Evolutionary conservation across 208 protist genomes (phyloP).

Genomic region (Trypanosoma rangeli): DNA sequence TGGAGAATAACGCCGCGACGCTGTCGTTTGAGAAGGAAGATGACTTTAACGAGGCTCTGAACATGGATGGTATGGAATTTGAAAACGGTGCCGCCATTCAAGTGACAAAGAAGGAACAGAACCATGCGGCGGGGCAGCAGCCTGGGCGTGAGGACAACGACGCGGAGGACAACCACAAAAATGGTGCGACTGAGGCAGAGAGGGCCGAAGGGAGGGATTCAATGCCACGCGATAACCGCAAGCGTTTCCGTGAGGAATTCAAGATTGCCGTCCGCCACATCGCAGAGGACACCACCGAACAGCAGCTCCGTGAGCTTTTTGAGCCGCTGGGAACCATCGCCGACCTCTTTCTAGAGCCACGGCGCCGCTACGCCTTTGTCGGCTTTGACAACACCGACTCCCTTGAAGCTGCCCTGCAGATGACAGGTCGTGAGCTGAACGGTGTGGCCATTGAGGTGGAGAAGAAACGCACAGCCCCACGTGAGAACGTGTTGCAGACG

Average conservation of each 20-base stretch:
- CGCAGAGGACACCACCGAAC: conserved; percentile 28
- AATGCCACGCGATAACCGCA: conserved; percentile 14
- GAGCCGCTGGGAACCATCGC: conserved; percentile 38
- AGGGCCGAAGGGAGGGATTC: conserved; percentile 28
- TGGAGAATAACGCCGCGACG: conserved; percentile 28
- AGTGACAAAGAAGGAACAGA: conserved; percentile 18
- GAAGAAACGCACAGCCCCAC: conserved; percentile 27
- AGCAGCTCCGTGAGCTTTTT: conserved; percentile 55
- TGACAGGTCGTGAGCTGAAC: conserved; percentile 23
- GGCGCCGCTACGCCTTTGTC: conserved; percentile 47
- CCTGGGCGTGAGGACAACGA: not conserved
- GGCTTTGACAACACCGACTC: conserved; percentile 40
- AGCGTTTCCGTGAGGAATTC: conserved; percentile 27
- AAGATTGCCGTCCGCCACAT: conserved; percentile 55
- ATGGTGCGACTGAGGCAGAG: conserved; percentile 21
- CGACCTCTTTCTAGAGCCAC: conserved; percentile 47
- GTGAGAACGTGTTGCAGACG: conserved; percentile 22
- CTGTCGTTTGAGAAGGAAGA: conserved; percentile 37
- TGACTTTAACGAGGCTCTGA: conserved; percentile 39
- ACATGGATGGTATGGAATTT: conserved; percentile 39
- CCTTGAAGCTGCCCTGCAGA: conserved; percentile 22
- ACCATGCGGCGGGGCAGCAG: not conserved
- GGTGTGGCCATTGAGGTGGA: conserved; percentile 36
- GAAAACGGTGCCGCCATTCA: conserved; percentile 31
- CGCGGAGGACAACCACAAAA: not conserved